Conservation (phyloP, 2,329 filamentous ascomycete species). For the Microascus cirrosus region DNA sequence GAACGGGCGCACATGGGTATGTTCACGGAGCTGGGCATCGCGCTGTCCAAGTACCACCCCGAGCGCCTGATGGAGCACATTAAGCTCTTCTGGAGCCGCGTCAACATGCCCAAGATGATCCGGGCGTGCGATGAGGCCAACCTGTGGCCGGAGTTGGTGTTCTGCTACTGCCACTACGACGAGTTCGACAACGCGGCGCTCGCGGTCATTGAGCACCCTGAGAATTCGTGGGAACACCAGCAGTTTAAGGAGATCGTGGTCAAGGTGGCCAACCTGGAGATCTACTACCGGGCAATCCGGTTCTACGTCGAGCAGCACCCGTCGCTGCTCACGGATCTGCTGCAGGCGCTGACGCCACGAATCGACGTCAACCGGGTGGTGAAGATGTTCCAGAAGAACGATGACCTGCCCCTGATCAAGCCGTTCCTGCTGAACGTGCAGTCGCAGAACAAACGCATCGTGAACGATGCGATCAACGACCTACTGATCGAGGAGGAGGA, state of each 20-base stretch:
- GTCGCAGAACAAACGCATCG: conserved; percentile 91
- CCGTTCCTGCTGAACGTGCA: conserved; percentile 96
- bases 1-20: conserved; percentile 93
- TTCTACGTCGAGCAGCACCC: conserved; percentile 98
- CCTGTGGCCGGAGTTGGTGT: conserved; percentile 94
- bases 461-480: conserved; percentile 98
- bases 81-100: conserved; percentile 94
- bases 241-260: conserved; percentile 98
- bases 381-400: conserved; percentile 96
- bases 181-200: conserved; percentile 96
- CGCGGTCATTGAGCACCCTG: conserved; percentile 93
- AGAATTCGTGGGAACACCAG: conserved; percentile 98
- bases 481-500: conserved; percentile 97
- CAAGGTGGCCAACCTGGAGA: conserved; percentile 97
- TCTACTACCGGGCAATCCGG: conserved; percentile 94
- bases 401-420: conserved; percentile 97
- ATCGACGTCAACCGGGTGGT: conserved; percentile 99
- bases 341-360: conserved; percentile 82
- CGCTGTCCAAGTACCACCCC: conserved; percentile 86
- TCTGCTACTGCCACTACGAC: conserved; percentile 97
- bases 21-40: conserved; percentile 89
- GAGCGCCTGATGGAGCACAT: conserved; percentile 97
- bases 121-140: conserved; percentile 87
- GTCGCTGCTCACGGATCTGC: conserved; percentile 85
- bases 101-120: conserved; percentile 98